A percentile compares a stretch with the other conserved stretches of the same genome.
Evolutionary conservation across 169 alveolate genomes (phyloP).

Genomic region (Cryptosporidium viatorum): DNA sequence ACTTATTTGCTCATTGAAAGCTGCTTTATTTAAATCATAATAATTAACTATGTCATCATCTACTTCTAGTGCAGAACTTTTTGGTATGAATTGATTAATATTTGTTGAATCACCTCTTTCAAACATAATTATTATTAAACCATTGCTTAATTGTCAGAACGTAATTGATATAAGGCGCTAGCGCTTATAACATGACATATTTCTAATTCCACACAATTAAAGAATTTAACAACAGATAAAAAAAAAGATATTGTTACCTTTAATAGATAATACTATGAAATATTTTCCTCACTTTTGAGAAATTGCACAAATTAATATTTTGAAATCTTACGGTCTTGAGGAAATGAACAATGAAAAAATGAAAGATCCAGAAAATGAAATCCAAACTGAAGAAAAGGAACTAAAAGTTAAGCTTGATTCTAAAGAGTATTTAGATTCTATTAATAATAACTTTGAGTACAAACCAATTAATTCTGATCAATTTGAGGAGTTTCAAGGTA

Average conservation of each 20-base stretch:
- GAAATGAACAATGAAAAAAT: background rate
- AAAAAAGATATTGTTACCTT: background rate
- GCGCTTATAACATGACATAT: constrained; percentile 37
- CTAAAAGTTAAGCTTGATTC: too few relatives aligned
- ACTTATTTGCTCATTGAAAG: background rate
- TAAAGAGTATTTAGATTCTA: background rate
- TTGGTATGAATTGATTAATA: background rate
- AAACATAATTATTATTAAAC: background rate
- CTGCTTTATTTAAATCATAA: background rate
- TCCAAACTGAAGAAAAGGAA: background rate
- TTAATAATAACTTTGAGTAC: background rate
- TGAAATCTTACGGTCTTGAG: background rate
- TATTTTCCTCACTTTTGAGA: background rate
- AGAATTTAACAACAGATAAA: background rate
- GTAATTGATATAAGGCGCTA: background rate
- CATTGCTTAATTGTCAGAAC: background rate
- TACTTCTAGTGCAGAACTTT: constrained; percentile 19
- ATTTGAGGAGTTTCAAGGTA: background rate
- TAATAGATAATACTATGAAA: background rate
- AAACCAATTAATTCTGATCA: background rate
- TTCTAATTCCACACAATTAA: constrained; percentile 25
- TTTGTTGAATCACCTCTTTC: background rate
- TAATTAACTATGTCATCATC: background rate
- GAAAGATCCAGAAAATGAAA: background rate
- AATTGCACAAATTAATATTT: background rate